A percentile compares a stretch with the other conserved stretches of the same genome.
phyloP scores from a whole-genome alignment of 1,284 basidiomycete species.

The Peniophora sp. region DNA sequence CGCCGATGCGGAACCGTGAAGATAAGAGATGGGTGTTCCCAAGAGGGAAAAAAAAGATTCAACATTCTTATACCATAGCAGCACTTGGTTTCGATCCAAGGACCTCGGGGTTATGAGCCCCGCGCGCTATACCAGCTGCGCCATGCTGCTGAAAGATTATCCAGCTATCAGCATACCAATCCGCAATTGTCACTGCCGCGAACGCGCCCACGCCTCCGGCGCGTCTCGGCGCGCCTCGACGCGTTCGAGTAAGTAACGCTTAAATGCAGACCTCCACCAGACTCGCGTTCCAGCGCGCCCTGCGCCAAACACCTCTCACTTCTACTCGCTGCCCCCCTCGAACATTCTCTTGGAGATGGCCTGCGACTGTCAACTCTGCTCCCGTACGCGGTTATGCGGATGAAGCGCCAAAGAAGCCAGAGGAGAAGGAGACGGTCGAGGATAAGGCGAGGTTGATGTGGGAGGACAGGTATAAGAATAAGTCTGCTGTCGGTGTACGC shows the following conservation, averaged over 20 bases:
- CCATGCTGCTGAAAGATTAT: conserved; percentile 22
- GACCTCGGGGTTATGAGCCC: conserved; percentile 33
- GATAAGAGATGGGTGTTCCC: no score
- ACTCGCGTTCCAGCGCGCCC: no score
- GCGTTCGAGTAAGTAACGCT: no score
- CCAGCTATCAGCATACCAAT: no score
- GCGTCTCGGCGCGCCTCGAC: no score
- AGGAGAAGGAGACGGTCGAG: background rate
- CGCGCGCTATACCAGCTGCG: conserved; percentile 29
- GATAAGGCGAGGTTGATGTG: conserved; percentile 1
- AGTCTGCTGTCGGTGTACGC: conserved; percentile 13
- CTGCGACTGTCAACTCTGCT: no score
- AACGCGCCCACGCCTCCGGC: no score
- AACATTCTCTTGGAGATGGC: background rate
- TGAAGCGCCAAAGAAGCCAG: background rate
- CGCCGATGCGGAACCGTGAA: no score
- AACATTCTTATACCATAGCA: conserved; percentile 17
- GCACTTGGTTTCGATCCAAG: conserved; percentile 32
- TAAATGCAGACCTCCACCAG: no score
- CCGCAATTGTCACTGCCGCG: no score
- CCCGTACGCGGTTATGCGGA: background rate
- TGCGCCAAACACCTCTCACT: no score
- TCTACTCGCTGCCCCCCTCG: background rate
- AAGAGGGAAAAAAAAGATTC: background rate
- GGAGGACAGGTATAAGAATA: conserved; percentile 7